Percentiles rank a stretch among this genome's conserved stretches.
Conservation (phyloP, 2,329 filamentous ascomycete species). For the Neonectria ditissima region DNA sequence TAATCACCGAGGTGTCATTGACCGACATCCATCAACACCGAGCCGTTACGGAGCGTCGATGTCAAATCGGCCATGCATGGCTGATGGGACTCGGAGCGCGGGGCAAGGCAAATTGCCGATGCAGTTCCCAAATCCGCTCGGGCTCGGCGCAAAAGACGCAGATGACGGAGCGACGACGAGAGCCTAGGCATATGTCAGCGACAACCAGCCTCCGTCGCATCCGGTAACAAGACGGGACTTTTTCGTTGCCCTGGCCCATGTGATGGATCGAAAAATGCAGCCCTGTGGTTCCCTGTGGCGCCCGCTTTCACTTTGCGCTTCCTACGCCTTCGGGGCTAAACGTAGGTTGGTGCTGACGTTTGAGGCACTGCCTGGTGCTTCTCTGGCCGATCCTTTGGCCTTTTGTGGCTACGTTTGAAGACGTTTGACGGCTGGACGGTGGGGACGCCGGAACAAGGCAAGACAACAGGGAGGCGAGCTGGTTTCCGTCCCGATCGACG, state of each 20-base stretch:
- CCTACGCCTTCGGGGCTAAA: constrained; percentile 20
- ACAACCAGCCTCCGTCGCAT: constrained; percentile 43
- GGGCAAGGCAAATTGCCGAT: constrained; percentile 39
- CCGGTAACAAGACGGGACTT: constrained; percentile 44
- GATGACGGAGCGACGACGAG: constrained; percentile 23
- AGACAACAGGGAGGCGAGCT: constrained; percentile 4
- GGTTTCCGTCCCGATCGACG: constrained; percentile 15
- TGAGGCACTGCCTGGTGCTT: constrained; percentile 27
- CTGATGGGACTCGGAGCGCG: constrained; percentile 28
- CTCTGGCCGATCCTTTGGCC: constrained; percentile 26
- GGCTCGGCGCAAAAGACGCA: constrained; percentile 37
- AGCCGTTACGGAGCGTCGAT: constrained; percentile 5
- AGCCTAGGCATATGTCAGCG: constrained; percentile 39
- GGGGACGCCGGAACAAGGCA: constrained; percentile 24
- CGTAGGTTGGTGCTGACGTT: constrained; percentile 30
- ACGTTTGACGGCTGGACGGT: constrained; percentile 25
- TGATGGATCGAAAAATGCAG: constrained; percentile 44
- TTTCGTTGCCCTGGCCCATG: constrained; percentile 44
- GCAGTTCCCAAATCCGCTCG: constrained; percentile 36
- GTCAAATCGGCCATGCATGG: constrained; percentile 26
- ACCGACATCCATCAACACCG: constrained; percentile 1
- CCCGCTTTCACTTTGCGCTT: constrained; percentile 18
- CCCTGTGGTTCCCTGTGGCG: constrained; percentile 35
- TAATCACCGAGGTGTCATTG: constrained; percentile 27
- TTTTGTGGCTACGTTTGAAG: constrained; percentile 36